Evolutionary conservation across 2,329 filamentous ascomycete genomes (phyloP).

Genomic region (Dothideomycetes sp.): DNA sequence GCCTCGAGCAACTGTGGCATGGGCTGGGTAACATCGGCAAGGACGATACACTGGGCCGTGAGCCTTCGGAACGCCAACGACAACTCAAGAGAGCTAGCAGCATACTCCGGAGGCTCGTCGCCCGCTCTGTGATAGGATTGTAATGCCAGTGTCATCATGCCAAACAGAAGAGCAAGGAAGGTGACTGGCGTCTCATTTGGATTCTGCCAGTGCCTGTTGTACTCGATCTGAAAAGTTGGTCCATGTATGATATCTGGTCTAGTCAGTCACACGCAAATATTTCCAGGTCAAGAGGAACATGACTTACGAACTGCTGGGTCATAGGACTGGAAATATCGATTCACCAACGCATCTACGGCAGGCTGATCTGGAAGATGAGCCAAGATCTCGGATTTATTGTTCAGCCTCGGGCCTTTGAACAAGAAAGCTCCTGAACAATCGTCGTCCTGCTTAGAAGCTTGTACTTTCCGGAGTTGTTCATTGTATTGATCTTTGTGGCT

Average conservation of each 20-base stretch:
- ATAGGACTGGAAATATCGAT: constrained; percentile 81
- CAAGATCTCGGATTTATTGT: constrained; percentile 67
- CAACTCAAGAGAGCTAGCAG: constrained; percentile 48
- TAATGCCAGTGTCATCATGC: constrained; percentile 67
- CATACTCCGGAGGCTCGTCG: constrained; percentile 71
- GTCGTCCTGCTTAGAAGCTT: constrained; percentile 52
- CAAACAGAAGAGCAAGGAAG: constrained; percentile 70
- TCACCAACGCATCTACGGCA: constrained; percentile 74
- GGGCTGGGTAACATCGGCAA: constrained; percentile 68
- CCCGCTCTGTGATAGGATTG: constrained; percentile 71
- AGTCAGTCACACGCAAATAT: background rate
- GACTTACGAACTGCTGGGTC: constrained; percentile 52
- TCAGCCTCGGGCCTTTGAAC: constrained; percentile 60
- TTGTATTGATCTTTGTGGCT: constrained; percentile 84
- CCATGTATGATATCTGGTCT: constrained; percentile 42
- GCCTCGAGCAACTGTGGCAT: constrained; percentile 70
- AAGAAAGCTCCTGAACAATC: constrained; percentile 66
- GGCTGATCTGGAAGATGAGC: constrained; percentile 71
- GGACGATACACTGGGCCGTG: constrained; percentile 68
- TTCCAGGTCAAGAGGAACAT: background rate
- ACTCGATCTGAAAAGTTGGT: constrained; percentile 72
- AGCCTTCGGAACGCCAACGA: constrained; percentile 53
- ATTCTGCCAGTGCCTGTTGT: constrained; percentile 60
- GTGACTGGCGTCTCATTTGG: constrained; percentile 64
- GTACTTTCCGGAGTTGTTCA: constrained; percentile 67